Conservation (phyloP, 345 rosid genomes). For the Linum trigynum region DNA sequence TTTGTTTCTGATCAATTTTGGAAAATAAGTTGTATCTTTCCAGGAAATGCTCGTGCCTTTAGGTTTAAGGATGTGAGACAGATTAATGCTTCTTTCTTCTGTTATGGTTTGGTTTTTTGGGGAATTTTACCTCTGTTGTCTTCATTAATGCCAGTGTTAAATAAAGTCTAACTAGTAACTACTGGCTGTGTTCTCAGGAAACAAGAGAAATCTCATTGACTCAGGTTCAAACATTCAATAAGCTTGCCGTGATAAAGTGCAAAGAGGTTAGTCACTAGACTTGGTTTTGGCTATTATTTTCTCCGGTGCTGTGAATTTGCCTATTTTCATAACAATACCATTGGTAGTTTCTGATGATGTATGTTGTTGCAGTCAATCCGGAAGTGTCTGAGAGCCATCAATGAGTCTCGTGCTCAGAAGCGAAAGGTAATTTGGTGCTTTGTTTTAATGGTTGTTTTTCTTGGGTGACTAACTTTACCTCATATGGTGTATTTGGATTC, state of each 20-base stretch:
- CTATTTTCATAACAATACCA: background rate
- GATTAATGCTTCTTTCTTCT: background rate
- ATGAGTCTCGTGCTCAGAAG: conserved; percentile 93
- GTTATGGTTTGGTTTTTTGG: background rate
- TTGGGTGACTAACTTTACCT: background rate
- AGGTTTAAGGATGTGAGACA: no score
- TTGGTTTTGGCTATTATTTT: background rate
- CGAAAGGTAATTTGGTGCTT: conserved; percentile 56
- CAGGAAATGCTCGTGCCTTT: no score
- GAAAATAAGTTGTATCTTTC: no score
- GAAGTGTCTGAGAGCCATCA: conserved; percentile 83
- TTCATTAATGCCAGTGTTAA: background rate
- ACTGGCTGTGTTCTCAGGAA: conserved; percentile 48
- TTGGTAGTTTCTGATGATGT: background rate
- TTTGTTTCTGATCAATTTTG: no score
- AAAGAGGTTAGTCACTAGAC: conserved; percentile 59
- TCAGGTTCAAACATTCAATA: conserved; percentile 51
- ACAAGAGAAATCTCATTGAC: conserved; percentile 54
- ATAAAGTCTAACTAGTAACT: conserved; percentile 11
- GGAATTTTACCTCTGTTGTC: background rate
- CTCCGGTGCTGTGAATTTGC: background rate
- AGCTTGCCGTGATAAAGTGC: conserved; percentile 64
- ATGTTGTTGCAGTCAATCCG: conserved; percentile 53
- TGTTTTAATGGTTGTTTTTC: background rate
- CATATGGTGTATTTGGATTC: background rate